These are phyloP conservation scores for Mortierella alpina DNA, from an alignment of 192 early-diverging fungal species.

Conservation along the genomic window DNA sequence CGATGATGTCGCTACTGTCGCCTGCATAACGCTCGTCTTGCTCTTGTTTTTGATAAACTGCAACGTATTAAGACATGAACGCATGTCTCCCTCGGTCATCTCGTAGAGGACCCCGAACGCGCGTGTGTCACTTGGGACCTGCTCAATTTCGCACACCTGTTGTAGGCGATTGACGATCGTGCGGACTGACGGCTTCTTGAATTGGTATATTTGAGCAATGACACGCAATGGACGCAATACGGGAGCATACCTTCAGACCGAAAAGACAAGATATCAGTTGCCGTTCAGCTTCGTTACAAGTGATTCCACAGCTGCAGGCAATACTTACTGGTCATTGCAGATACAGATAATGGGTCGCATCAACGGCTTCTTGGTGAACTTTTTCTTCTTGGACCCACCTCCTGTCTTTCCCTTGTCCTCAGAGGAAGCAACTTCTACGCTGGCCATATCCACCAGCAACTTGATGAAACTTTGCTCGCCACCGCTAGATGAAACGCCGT, in stretches of 20 bases:
- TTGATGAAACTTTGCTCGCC: conserved; percentile 86
- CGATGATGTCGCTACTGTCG: background rate
- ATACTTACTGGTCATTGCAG: conserved; percentile 90
- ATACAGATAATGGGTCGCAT: conserved; percentile 97
- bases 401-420: conserved; percentile 16
- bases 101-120: conserved; percentile 81
- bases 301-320: background rate
- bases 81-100: conserved; percentile 86
- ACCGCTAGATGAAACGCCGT: conserved; percentile 84
- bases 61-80: conserved; percentile 88
- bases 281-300: background rate
- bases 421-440: conserved; percentile 37
- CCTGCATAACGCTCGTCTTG: background rate
- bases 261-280: background rate
- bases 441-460: conserved; percentile 76
- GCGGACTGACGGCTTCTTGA: conserved; percentile 72
- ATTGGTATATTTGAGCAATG: conserved; percentile 79
- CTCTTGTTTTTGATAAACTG: conserved; percentile 67
- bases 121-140: conserved; percentile 77
- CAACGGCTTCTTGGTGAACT: conserved; percentile 60
- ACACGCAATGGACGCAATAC: conserved; percentile 85
- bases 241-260: conserved; percentile 77
- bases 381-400: conserved; percentile 37
- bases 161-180: conserved; percentile 80
- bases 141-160: conserved; percentile 83